These are phyloP conservation scores for Phyllosticta citriasiana DNA, from an alignment of 2,329 filamentous ascomycete species.

Conservation along the genomic window DNA sequence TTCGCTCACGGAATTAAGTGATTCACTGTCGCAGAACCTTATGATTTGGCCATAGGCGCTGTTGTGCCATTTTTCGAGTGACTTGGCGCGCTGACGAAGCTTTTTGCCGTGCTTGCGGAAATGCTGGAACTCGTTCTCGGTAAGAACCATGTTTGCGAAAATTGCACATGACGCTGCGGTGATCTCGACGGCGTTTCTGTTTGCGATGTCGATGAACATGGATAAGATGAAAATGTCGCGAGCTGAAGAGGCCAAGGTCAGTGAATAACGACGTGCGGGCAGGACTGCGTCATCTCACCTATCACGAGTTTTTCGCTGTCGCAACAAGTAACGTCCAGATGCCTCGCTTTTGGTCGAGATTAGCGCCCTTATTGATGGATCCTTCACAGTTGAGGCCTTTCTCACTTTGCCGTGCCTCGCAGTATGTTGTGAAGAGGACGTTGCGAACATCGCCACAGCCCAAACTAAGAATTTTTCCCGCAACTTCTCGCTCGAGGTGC, in stretches of 20 bases:
- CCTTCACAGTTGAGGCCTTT: background rate
- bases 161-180: conserved; percentile 18
- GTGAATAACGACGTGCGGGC: background rate
- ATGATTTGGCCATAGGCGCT: conserved; percentile 37
- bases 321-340: conserved; percentile 48
- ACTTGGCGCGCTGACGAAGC: conserved; percentile 30
- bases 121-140: conserved; percentile 23
- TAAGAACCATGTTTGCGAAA: conserved; percentile 46
- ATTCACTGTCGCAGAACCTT: conserved; percentile 40
- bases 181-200: conserved; percentile 35
- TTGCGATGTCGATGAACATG: conserved; percentile 36
- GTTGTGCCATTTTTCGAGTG: conserved; percentile 36
- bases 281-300: conserved; percentile 27
- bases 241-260: conserved; percentile 27
- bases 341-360: background rate
- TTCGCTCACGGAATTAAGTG: conserved; percentile 31
- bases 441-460: conserved; percentile 49
- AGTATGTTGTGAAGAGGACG: conserved; percentile 40
- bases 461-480: conserved; percentile 42
- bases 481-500: conserved; percentile 39
- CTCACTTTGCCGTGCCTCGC: background rate
- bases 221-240: conserved; percentile 47
- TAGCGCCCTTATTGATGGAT: background rate
- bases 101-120: conserved; percentile 36
- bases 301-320: conserved; percentile 42